Base-by-base conservation (phyloP, 2,329 filamentous ascomycete genomes). In the Cercospora sp. region DNA sequence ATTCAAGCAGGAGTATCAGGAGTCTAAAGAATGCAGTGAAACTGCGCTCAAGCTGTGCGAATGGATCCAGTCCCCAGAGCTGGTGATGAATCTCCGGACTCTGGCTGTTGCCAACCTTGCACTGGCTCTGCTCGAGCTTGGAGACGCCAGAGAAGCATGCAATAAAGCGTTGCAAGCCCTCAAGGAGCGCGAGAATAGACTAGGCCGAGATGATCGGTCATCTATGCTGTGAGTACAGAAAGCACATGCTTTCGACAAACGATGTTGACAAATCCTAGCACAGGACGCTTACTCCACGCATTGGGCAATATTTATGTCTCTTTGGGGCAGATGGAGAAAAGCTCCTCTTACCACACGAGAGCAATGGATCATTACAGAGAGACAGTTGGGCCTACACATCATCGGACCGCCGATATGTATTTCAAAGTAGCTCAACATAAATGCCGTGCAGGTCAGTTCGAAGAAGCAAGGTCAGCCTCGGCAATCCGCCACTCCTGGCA, bases 331-430 rank as follows among this genome's bases (percentile, higher is more conserved):
- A 26, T 3, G 21, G 26, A 55, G 1, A 55, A 12, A 55, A 55
- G 51, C 13, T n/a, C 13, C 6, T 58, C 60, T n/a, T 66, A 34
- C 28, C 67, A 66, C 43, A 28, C 2, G 3, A 21, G 53, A 18
- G 60, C 68, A 0, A 55, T 69, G 3, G 34, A 59, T 5, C 65
- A 67, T 10, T 67, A 62, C 43, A 21, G 2, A 3, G 13, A 18
- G 2, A 26, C 32, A 9, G 32, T 69, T 2, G 68, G 65, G 1
- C 16, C 34, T 18, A 60, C 3, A 1, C 63, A 69, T 55, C 68
- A 69, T 53, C 58, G 63, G 5, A 67, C 64, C 5, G 65, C 68
- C 9, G 68, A 69, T 16, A 30, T 66, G 5, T 26, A 49, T 2
- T 55, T 66, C 37, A 32, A 26, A 18, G 64, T 69, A 1, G 67